Base-by-base conservation (phyloP, 257 asterid genomes). In the Fraxinus excelsior region DNA sequence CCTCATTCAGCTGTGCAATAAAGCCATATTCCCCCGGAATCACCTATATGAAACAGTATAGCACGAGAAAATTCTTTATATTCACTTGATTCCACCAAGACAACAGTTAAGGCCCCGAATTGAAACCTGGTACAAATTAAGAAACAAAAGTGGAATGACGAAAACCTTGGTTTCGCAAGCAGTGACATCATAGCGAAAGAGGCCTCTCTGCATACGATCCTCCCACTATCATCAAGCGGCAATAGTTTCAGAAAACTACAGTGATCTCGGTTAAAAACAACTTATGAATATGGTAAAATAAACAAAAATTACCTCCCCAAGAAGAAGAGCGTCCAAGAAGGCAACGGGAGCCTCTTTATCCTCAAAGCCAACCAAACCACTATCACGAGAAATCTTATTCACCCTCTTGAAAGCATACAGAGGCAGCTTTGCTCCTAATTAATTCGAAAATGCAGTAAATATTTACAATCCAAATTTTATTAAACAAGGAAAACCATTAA, bases 161-260 rank as follows among this genome's bases (percentile, higher is more conserved):
- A 34, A 70, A 18, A 91, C 99, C 98, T 95, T 95, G 79, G 99
- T 95, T 80, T 95, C 92, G 53, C 99, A 91, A 71, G 98, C 96
- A 83, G 99, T 95, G 84, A 95, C 99, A 80, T 95, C 99, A 85
- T 95, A 95, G 80, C 96, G 97, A 78, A 95, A 95, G 80, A 95
- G 96, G 1, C 99, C 99, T 82, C 93, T 91, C 83, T 91, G 94
- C 94, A 85, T 82, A 19, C 99, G 94, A 70, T 93, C 97, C 88
- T 95, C 98, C 99, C 99, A 95, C 99, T 95, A 56, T 40, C 70
- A 80, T 78, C 83, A 86, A 73, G 69, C 76, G 65, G n/a, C 73
- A 67, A 18, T 19, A 73, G 28, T 76, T 51, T 79, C 77, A 86
- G 82, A 34, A 65, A 80, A 75, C 51, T 65, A 44, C 18, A 4